Base-by-base conservation (phyloP, 805 yeast species). In the Candida berthetii region DNA sequence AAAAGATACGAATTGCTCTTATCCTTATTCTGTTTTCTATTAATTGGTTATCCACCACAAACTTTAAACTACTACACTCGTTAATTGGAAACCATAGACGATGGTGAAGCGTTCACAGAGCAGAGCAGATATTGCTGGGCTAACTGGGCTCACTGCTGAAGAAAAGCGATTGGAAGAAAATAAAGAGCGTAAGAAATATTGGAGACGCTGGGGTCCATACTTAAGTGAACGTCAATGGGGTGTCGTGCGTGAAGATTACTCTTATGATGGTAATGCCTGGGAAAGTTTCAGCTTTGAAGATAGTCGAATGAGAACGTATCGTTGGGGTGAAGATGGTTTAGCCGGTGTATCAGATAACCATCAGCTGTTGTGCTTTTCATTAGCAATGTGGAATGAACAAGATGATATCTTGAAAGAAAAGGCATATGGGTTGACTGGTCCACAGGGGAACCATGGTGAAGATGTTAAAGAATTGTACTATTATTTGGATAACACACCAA, bases 251-350 rank as follows among this genome's bases (percentile, higher is more conserved):
- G 96, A 89, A 62, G 96, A 88, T 58, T 89, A 89, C 62, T 84
- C 95, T 0, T 69, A 64, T 39, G 75, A 80, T 50, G 97, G 97
- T 35, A 88, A 88, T 51, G 96, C 96, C 3, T 89, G 97, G 97
- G 72, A 78, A 31, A 78, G 79, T 51, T 89, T 89, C 62, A 86
- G 95, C 7, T 88, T 87, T 59, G 95, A 86, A 45, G 88, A 86
- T 46, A 83, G 95, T 2, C 71, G 79, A 45, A 76, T 89, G 18
- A 69, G 97, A 49, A 78, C 86, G 13, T 89, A 85, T 60, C 71
- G 97, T 35, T 89, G 97, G 97, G 96, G 96, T 34, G 97, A 90
- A 61, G 96, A 89, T 59, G 97, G 97, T 2, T 66, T 89, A 50
- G 95, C 91, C 10, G 97, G 97, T 38, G 82, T 86, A 17, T 76